These are phyloP conservation scores for Triticum aestivum DNA, from an alignment of 176 grass and related monocot genomes.

Conservation along the genomic window IWGSC_CS_RefSeq_v2.1 NC_057808.1:350443045-350443544, in stretches of 20 bases:
- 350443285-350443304: constrained; percentile 63
- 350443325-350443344: constrained; percentile 60
- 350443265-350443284: constrained; percentile 68
- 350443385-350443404: constrained; percentile 52
- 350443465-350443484: constrained; percentile 73
- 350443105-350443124: constrained; percentile 71
- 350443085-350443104: constrained; percentile 59
- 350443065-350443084: constrained; percentile 55
- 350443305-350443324: constrained; percentile 67
- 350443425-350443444: constrained; percentile 81
- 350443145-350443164: constrained; percentile 60
- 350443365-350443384: constrained; percentile 54
- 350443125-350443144: constrained; percentile 72
- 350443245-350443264: constrained; percentile 54
- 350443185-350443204: constrained; percentile 63
- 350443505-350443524: constrained; percentile 70
- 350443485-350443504: constrained; percentile 61
- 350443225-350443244: constrained; percentile 58
- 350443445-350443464: constrained; percentile 61
- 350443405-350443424: constrained; percentile 68
- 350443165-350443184: constrained; percentile 58
- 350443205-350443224: constrained; percentile 76
- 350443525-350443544: constrained; percentile 58
- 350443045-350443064: constrained; percentile 49
- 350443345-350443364: constrained; percentile 56